Evolutionary conservation across 192 early-diverging fungal genomes (phyloP).

Genomic region (Backusella tarrabulga): DNA sequence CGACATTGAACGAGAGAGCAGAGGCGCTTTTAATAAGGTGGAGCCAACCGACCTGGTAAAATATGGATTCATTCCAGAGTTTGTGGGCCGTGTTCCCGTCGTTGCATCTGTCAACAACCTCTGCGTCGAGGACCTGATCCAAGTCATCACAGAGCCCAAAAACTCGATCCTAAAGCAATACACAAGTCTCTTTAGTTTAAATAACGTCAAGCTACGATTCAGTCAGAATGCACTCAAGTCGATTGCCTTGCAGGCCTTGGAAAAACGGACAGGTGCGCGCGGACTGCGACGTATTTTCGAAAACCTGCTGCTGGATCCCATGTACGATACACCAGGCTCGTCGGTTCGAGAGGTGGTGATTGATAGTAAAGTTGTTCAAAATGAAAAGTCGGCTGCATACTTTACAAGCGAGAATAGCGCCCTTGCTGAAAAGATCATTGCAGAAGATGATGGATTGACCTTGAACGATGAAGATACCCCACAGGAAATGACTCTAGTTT

Average conservation of each 20-base stretch:
- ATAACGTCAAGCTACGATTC: constrained; percentile 64
- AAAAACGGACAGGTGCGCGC: constrained; percentile 85
- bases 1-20: constrained; percentile 15
- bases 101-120: constrained; percentile 74
- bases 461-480: constrained; percentile 7
- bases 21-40: constrained; percentile 24
- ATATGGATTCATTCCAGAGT: constrained; percentile 88
- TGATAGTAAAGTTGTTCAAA: constrained; percentile 59
- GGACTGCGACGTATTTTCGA: constrained; percentile 86
- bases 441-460: constrained; percentile 12
- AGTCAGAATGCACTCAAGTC: constrained; percentile 63
- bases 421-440: constrained; percentile 10
- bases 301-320: constrained; percentile 70
- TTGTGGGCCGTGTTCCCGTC: constrained; percentile 87
- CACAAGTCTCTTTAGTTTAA: constrained; percentile 67
- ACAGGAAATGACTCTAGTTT: constrained; percentile 27
- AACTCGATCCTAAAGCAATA: constrained; percentile 84
- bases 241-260: constrained; percentile 73
- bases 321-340: constrained; percentile 80
- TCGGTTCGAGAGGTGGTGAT: constrained; percentile 73
- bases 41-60: constrained; percentile 69
- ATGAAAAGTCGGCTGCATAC: constrained; percentile 62
- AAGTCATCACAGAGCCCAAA: constrained; percentile 78
- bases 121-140: constrained; percentile 63
- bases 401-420: constrained; percentile 43